These are phyloP conservation scores for Blastobotrys peoriensis DNA, from an alignment of 805 yeast species.

Conservation along the genomic window DNA sequence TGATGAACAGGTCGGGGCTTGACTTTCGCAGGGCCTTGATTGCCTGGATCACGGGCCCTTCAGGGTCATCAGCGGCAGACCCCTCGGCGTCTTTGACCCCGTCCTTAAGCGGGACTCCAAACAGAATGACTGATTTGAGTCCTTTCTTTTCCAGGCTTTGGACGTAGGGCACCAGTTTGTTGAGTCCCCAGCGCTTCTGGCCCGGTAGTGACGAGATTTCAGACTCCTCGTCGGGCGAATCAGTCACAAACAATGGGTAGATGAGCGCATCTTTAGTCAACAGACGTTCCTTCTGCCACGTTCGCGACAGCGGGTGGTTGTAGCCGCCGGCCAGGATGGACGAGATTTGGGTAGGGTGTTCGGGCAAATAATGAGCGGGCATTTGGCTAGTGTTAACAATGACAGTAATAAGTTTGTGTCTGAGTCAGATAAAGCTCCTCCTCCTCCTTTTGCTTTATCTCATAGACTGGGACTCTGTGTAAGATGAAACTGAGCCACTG, in stretches of 20 bases:
- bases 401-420: background rate
- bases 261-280: slow-evolving; percentile 84
- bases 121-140: slow-evolving; percentile 74
- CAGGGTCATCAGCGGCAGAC: slow-evolving; percentile 89
- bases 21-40: slow-evolving; percentile 54
- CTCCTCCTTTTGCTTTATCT: background rate
- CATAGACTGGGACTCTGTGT: too few relatives aligned
- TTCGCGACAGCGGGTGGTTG: slow-evolving; percentile 79
- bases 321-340: slow-evolving; percentile 91
- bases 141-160: slow-evolving; percentile 70
- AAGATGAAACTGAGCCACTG: too few relatives aligned
- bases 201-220: slow-evolving; percentile 76
- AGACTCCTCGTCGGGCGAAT: slow-evolving; percentile 71
- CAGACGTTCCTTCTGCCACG: slow-evolving; percentile 87
- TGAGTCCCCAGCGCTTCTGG: slow-evolving; percentile 81
- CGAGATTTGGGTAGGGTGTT: slow-evolving; percentile 53
- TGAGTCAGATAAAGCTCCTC: background rate
- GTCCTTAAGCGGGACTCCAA: slow-evolving; percentile 80
- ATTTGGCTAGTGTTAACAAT: too few relatives aligned
- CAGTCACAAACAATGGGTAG: slow-evolving; percentile 84
- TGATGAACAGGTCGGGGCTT: slow-evolving; percentile 79
- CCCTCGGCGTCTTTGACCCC: slow-evolving; percentile 78
- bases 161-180: slow-evolving; percentile 69
- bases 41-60: slow-evolving; percentile 87
- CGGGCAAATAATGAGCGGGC: slow-evolving; percentile 58